Evolutionary conservation across 108 stramenopile species (phyloP).

Genomic region (Cylindrotheca closterium): DNA sequence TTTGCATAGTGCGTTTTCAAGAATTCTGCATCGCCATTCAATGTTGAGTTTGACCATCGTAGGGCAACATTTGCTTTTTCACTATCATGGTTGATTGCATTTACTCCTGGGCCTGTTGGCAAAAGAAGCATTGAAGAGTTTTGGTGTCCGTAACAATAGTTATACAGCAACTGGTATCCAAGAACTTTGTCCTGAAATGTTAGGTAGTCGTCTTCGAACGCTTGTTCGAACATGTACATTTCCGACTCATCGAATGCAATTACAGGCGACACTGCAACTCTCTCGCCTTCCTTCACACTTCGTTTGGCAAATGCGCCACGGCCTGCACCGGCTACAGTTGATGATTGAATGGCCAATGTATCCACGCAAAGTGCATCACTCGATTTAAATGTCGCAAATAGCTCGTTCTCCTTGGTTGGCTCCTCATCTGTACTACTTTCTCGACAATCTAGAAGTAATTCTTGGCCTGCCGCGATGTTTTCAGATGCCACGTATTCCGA

Average conservation of each 20-base stretch:
- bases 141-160: constrained; percentile 69
- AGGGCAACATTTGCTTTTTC: background rate
- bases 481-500: background rate
- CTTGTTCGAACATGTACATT: constrained; percentile 4
- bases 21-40: constrained; percentile 19
- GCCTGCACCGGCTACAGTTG: constrained; percentile 65
- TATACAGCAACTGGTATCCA: constrained; percentile 26
- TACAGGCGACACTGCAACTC: constrained; percentile 38
- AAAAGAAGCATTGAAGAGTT: constrained; percentile 63
- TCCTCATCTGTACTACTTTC: background rate
- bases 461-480: background rate
- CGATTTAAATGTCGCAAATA: background rate
- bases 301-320: constrained; percentile 72
- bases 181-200: background rate
- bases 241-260: constrained; percentile 20
- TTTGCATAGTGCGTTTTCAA: background rate
- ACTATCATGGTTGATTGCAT: constrained; percentile 29
- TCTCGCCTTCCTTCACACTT: constrained; percentile 20
- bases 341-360: constrained; percentile 31
- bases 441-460: background rate
- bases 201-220: background rate
- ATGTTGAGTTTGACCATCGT: constrained; percentile 47
- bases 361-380: constrained; percentile 46
- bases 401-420: background rate
- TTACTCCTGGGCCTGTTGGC: constrained; percentile 26